Evolutionary conservation across 2,329 filamentous ascomycete species (phyloP), one percentile per base, ranked within the genome.

Genomic region (Epichloe elymi): DNA sequence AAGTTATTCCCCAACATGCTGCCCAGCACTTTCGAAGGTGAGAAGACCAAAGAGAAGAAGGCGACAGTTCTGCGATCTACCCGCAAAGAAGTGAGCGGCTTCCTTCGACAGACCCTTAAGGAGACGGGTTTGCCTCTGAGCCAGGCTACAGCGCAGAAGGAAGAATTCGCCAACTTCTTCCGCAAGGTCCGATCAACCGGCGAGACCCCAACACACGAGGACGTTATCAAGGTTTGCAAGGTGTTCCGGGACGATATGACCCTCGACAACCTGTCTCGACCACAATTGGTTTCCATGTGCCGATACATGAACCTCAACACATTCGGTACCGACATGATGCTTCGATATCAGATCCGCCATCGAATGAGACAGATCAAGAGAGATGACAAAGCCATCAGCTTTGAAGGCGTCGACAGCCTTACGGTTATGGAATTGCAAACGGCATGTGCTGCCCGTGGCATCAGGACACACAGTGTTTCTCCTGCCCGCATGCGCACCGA

Each of bases 291-390:
- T 33, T 95, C 86, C 51, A 98, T 97, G 79, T 97, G 93, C 76
- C 85, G 88, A 55, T 98, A 98, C 74, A 90, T 98, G 84, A 96
- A 94, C 70, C 79, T 98, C 51, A 93, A 91, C 72, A 91, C 89
- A 0, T 96, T 97, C 61, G 93, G 93, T 57, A 97, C 93, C 20
- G 93, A 98, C 69, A 88, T 89, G 68, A 95, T 98, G 86, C 83
- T 98, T 48, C 87, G 93, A 51, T 98, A 98, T 72, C 89, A 95
- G 66, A 82, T 98, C 61, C 88, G 93, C 53, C 90, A 97, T 71
- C 87, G 91, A 56, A 98, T 98, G 93, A 83, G 91, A 61, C 93
- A 98, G 71, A 97, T 97, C 76, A 98, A 98, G 82, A 85, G 91
- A 56, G 93, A 98, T 63, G 93, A 98, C 71, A 84, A 83, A 58